Base-by-base conservation (phyloP, 805 yeast species). In the Saturnispora dispora region DNA sequence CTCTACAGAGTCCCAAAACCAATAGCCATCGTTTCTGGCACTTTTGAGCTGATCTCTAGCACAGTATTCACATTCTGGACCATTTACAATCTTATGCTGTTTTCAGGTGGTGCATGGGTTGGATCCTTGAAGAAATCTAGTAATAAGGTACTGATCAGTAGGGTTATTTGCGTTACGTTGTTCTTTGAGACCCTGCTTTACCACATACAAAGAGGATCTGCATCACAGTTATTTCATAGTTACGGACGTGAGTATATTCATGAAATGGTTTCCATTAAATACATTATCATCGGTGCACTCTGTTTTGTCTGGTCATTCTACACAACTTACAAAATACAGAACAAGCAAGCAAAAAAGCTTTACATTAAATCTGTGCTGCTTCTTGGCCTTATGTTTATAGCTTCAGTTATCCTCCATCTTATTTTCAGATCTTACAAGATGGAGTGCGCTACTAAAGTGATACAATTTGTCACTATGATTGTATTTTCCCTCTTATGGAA, bases 21-120 rank as follows among this genome's bases (percentile, higher is more conserved):
- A 20, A 13, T 48, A 3, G 48, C 59, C 37, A 58, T 63, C 2
- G 15, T 62, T 2, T 49, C 18, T 11, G 57, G 59, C 50, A 58
- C 65, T 28, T 13, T 57, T 9, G 53, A 58, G 17, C 51, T 67
- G 28, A 20, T 57, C 0, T 50, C 55, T 15, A 59, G 60, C 39
- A 60, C 71, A 0, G 9, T 60, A 5, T 55, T 65, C 22, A 55
- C 63, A 8, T 57, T 58, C 13, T 68, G 71, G 71, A 42, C 64
- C 9, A 50, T 65, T 18, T 67, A 68, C 53, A 64, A 65, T 49
- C 47, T 65, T 11, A 52, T 68, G 56, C 41, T 68, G 41, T 51
- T 68, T 27, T 55, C 64, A 15, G 57, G 61, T 15, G 72, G 72
- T 13, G 54, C 54, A 6, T 53, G 58, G 56, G 44, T 55, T 22